Base-by-base conservation (phyloP, 148 eudicot species). In the Silene latifolia region DNA sequence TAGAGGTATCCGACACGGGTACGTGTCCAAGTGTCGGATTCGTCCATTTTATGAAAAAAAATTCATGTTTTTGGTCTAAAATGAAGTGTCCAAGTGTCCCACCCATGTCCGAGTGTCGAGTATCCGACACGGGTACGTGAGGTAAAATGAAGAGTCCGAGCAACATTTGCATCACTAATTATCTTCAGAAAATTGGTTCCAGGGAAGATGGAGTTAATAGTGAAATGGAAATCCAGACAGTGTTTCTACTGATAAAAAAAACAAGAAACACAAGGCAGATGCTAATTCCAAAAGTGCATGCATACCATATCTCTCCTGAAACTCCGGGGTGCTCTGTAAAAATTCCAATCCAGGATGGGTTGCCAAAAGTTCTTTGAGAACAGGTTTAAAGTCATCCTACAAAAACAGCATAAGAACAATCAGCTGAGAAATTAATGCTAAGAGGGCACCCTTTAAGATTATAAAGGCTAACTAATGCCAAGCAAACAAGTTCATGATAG, bases 301-400 rank as follows among this genome's bases (percentile, higher is more conserved):
- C 61, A 53, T 70, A 93, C 98, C 98, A 82, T 91, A 93, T 93
- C 98, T 86, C 65, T 93, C 98, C 84, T 93, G 98, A 80, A 93
- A 93, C 79, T 93, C 98, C 15, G 98, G 98, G 19, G 98, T 91
- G 71, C 89, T 88, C 76, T 89, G 95, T 72, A 93, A 82, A 85
- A 93, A 93, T 79, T 93, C 98, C 81, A 93, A 79, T 62, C 98
- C 98, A 32, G 97, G 98, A 87, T 93, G 98, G 67, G 97, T 88
- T 47, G 89, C 88, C 88, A 91, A 86, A 81, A 93, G 97, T 73
- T 93, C 98, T 71, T 87, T 84, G 76, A 93, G 93, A 21, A 93
- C 83, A 70, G 97, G 90, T 85, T 91, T 93, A 65, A 93, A 93
- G 80, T 93, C 97, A 79, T 88, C 97, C 98, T 93, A 70, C 51